Conservation (phyloP, 768 basidiomycete genomes). For the Austroboletus eburneus region DNA sequence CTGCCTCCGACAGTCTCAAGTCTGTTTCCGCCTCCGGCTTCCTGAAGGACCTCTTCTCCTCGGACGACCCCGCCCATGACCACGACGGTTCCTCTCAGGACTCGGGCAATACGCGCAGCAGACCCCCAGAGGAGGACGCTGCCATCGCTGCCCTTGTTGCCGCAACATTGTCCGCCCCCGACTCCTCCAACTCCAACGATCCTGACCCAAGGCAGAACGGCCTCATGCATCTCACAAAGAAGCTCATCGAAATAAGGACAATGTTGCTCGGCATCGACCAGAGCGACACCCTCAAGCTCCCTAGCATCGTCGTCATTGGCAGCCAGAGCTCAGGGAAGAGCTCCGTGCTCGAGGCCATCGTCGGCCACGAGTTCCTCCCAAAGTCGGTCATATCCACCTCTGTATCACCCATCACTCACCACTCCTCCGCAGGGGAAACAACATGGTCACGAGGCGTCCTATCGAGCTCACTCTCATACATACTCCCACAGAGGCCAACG, state of each 20-base stretch:
- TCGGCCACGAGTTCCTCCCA: constrained; percentile 96
- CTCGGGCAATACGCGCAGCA: constrained; percentile 35
- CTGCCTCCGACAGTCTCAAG: constrained; percentile 67
- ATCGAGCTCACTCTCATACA: constrained; percentile 97
- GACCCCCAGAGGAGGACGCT: constrained; percentile 51
- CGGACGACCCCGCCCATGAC: constrained; percentile 23
- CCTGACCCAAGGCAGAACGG: constrained; percentile 65
- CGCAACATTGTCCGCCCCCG: constrained; percentile 75
- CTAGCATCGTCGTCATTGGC: constrained; percentile 97
- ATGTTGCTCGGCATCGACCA: constrained; percentile 97
- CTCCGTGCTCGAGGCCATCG: constrained; percentile 94
- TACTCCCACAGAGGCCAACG: constrained; percentile 57
- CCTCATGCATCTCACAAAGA: constrained; percentile 88
- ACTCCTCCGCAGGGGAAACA: constrained; percentile 69
- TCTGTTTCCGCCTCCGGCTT: no score
- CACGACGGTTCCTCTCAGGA: constrained; percentile 33
- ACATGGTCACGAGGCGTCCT: constrained; percentile 98
- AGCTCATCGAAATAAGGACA: constrained; percentile 91
- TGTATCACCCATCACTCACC: constrained; percentile 1
- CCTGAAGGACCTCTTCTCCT: constrained; percentile 28
- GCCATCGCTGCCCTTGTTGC: constrained; percentile 73
- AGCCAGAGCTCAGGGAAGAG: constrained; percentile 99
- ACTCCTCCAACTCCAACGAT: constrained; percentile 35
- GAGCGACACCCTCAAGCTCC: constrained; percentile 88
- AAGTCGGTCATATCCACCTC: constrained; percentile 61